A percentile compares a stretch with the other conserved stretches of the same genome.
Conservation (phyloP, 495 filamentous ascomycete species). For the Xylaria cubensis region DNA sequence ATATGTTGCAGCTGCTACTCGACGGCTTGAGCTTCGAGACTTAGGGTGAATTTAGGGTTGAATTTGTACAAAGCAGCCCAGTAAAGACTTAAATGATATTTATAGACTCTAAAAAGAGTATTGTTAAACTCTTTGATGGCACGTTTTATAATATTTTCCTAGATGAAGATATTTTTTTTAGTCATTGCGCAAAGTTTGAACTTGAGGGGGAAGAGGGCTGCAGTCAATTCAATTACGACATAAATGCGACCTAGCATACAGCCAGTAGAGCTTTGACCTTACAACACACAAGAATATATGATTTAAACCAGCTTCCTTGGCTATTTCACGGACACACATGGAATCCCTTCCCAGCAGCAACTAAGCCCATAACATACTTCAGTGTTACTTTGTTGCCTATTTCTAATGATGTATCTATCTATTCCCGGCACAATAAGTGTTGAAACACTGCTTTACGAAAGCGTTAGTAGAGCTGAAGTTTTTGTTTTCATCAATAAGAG, state of each 20-base stretch:
- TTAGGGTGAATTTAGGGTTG: too few species aligned
- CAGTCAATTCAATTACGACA: neutral
- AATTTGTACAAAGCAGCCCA: too few species aligned
- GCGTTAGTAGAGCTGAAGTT: too few species aligned
- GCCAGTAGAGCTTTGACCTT: neutral
- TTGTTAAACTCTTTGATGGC: neutral
- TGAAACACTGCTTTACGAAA: too few species aligned
- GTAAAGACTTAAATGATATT: neutral
- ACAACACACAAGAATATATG: neutral
- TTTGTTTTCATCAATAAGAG: neutral
- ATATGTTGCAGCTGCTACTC: too few species aligned
- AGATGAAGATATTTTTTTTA: too few species aligned
- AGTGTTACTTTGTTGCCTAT: neutral
- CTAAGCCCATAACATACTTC: neutral
- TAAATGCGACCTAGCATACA: neutral
- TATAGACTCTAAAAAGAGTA: neutral
- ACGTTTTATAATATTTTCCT: neutral
- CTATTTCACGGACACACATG: neutral
- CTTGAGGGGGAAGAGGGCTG: neutral
- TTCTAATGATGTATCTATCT: neutral
- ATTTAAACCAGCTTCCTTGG: neutral
- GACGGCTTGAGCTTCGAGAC: too few species aligned
- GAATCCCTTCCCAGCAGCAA: neutral
- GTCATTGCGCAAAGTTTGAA: too few species aligned
- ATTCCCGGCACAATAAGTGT: neutral